Evolutionary conservation across 495 filamentous ascomycete genomes (phyloP), one percentile per base, ranked within the genome.

Genomic region (Rostrohypoxylon terebratum): DNA sequence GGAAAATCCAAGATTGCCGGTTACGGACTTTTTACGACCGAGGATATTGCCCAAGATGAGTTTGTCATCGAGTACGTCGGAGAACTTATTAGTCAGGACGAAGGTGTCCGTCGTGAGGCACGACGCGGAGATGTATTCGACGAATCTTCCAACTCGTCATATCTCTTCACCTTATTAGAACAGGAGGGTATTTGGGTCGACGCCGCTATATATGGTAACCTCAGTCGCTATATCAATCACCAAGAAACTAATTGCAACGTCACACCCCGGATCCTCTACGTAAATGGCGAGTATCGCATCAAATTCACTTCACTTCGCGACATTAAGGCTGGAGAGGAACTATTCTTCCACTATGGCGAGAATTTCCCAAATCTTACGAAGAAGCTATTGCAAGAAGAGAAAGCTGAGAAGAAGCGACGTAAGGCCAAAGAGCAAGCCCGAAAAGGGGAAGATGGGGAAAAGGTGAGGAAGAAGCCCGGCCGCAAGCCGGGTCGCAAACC

Each of bases 11-110:
- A 86, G 28, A 80, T 89, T 28, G 86, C 86, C 20, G 91, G 91
- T 0, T 91, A 90, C 54, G 91, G 91, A 3, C 81, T 92, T 0
- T 93, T 88, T 60, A 81, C 86, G 3, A 88, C 86, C 3, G 90
- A 92, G 73, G 76, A 87, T 38, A 84, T 91, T 18, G 82, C 83
- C 20, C 82, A 83, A 61, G 85, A 87, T 31, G 86, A 88, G 31
- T 92, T 87, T 69, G 75, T 94, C 20, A 89, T 90, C 21, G 91
- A 94, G 76, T 93, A 94, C 74, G 88, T 87, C 25, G 91, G 91
- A 21, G 91, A 93, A 69, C 81, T 92, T 5, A 87, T 93, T 38
- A 88, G 87, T 1, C 82, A 83, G 34, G 82, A 85, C 31, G 91
- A 93, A 75, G 86, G 86, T 0, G 88, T 91, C 6, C 82, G 83